phyloP scores from a whole-genome alignment of 257 asterid genomes.

The Solanum dulcamara region DNA sequence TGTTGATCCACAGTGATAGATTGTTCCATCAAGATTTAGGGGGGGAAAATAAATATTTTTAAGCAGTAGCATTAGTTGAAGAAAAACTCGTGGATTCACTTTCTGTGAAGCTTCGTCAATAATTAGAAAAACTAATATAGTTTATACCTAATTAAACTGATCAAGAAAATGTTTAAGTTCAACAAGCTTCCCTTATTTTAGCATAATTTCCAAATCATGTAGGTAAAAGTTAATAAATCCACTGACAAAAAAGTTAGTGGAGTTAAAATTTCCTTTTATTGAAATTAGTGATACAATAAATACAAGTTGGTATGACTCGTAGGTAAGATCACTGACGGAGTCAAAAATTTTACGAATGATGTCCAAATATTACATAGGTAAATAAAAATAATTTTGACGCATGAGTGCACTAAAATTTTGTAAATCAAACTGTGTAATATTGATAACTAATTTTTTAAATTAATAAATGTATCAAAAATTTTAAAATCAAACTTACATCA shows the following conservation, averaged over 20 bases:
- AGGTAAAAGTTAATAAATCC: not conserved
- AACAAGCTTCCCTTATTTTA: not conserved
- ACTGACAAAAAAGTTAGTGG: not conserved
- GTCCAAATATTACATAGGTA: no score
- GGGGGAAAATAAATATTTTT: not conserved
- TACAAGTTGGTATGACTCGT: not conserved
- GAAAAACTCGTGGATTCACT: not conserved
- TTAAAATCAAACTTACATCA: no score
- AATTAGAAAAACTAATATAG: not conserved
- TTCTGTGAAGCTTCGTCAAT: not conserved
- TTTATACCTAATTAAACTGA: not conserved
- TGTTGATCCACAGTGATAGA: not conserved
- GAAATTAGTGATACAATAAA: not conserved
- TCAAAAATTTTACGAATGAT: no score
- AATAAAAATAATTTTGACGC: no score
- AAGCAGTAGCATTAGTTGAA: not conserved
- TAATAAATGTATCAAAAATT: no score
- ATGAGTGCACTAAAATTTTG: no score
- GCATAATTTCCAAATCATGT: not conserved
- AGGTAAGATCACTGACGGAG: no score
- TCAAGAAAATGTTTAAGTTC: not conserved
- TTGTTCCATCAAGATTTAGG: not conserved
- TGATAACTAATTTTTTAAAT: no score
- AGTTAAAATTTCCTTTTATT: not conserved
- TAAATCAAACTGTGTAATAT: no score